Conservation (phyloP, 2,329 filamentous ascomycete genomes). For the Phaeoacremonium minimum region DNA sequence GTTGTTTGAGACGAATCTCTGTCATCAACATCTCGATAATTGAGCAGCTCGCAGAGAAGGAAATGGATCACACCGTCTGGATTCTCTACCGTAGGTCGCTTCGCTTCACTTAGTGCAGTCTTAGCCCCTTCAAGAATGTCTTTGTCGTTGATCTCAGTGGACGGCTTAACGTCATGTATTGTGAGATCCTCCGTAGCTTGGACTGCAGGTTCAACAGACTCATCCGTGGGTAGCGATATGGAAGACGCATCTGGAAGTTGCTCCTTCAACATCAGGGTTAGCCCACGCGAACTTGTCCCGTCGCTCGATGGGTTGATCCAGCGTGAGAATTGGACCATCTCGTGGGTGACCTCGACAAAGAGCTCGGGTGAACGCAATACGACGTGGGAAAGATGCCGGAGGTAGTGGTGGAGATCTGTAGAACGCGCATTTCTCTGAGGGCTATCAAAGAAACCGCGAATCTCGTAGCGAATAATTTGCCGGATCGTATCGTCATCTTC, state of each 20-base stretch:
- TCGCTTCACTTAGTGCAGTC: conserved; percentile 55
- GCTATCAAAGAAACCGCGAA: conserved; percentile 70
- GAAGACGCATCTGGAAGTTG: conserved; percentile 1
- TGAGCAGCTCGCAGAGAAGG: conserved; percentile 84
- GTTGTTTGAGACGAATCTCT: conserved; percentile 52
- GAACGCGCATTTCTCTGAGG: conserved; percentile 44
- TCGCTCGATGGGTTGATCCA: conserved; percentile 41
- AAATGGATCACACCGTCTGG: conserved; percentile 96
- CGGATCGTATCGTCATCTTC: conserved; percentile 90
- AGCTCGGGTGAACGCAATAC: conserved; percentile 77
- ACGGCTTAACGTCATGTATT: conserved; percentile 52
- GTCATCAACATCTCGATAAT: conserved; percentile 89
- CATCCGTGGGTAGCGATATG: conserved; percentile 23
- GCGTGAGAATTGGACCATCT: conserved; percentile 70
- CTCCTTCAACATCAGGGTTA: conserved; percentile 7
- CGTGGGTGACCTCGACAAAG: conserved; percentile 84
- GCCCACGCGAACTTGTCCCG: conserved; percentile 14
- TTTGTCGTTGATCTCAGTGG: conserved; percentile 55
- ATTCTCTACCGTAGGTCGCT: conserved; percentile 82
- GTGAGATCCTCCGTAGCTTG: conserved; percentile 41
- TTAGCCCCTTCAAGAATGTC: conserved; percentile 64
- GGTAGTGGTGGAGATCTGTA: conserved; percentile 67
- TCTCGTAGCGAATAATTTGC: conserved; percentile 88
- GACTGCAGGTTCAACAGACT: conserved; percentile 37
- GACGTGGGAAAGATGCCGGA: conserved; percentile 73